A percentile compares a stretch with the other conserved stretches of the same genome.
phyloP scores from a whole-genome alignment of 2,329 filamentous ascomycete genomes.

The Microsporum audouinii region DNA sequence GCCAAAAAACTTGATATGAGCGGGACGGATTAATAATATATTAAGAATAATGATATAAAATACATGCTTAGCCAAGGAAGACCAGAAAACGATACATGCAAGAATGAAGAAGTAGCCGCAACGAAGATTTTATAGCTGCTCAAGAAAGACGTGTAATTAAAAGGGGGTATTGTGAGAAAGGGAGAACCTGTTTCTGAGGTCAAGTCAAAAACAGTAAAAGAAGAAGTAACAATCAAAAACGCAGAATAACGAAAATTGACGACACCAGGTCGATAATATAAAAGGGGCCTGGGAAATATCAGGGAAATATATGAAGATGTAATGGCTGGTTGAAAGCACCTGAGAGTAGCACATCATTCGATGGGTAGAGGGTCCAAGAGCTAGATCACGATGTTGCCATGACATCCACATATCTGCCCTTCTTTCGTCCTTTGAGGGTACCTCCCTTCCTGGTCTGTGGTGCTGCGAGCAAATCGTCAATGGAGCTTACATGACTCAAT shows the following conservation, averaged over 20 bases:
- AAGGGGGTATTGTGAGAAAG: not conserved
- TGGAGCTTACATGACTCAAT: conserved; percentile 84
- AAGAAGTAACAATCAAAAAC: not conserved
- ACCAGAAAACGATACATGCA: conserved; percentile 1
- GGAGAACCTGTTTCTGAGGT: not conserved
- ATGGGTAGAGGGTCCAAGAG: not conserved
- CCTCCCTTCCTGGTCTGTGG: conserved; percentile 55
- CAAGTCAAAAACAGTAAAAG: not conserved
- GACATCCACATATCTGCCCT: conserved; percentile 87
- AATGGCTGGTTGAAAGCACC: not conserved
- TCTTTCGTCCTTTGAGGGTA: conserved; percentile 60
- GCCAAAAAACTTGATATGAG: not conserved
- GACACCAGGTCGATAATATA: conserved; percentile 2
- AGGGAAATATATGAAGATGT: not conserved
- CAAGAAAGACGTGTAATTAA: not conserved
- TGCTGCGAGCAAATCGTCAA: conserved; percentile 80
- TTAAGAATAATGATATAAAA: conserved; percentile 1
- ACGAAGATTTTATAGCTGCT: not conserved
- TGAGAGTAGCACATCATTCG: not conserved
- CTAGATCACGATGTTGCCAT: conserved; percentile 53
- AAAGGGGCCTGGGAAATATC: not conserved
- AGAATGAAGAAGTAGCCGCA: not conserved
- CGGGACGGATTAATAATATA: not conserved
- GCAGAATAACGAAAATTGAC: not conserved
- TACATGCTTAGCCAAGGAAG: conserved; percentile 1